Conservation (phyloP, 139 green algal species). For the Nannochloris sp. region DNA sequence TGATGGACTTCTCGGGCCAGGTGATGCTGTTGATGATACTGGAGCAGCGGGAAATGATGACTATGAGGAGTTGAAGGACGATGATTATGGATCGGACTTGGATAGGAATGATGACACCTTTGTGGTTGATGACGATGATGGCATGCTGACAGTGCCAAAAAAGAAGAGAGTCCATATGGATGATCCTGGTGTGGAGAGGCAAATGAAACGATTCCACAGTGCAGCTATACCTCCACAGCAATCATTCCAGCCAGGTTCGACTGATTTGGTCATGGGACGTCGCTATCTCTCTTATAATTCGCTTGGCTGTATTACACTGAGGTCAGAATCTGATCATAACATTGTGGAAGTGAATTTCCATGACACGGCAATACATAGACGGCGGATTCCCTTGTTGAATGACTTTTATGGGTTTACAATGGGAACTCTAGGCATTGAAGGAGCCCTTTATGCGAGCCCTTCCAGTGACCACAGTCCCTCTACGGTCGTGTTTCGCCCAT, state of each 20-base stretch:
- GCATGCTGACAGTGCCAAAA: not conserved
- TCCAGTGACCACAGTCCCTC: slow-evolving; percentile 15
- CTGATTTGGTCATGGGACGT: slow-evolving; percentile 17
- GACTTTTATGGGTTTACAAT: slow-evolving; percentile 76
- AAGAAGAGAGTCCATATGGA: not conserved
- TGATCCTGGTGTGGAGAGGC: not conserved
- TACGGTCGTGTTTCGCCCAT: slow-evolving; percentile 63
- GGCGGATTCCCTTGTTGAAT: slow-evolving; percentile 64
- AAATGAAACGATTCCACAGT: not conserved
- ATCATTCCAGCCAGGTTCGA: slow-evolving; percentile 61
- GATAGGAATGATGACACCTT: slow-evolving; percentile 13
- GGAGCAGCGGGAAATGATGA: not conserved
- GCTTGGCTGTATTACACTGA: slow-evolving; percentile 50
- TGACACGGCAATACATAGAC: slow-evolving; percentile 46
- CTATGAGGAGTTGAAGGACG: not conserved
- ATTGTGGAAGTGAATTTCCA: slow-evolving; percentile 72
- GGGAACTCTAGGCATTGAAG: slow-evolving; percentile 51
- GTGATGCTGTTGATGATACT: slow-evolving; percentile 18
- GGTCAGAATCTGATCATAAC: slow-evolving; percentile 43
- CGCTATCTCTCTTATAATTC: slow-evolving; percentile 69
- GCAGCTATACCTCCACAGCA: slow-evolving; percentile 29
- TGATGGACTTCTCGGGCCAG: slow-evolving; percentile 22
- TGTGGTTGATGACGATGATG: slow-evolving; percentile 8
- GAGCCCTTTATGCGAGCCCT: slow-evolving; percentile 48
- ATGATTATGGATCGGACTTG: not conserved